phyloP scores from a whole-genome alignment of 352 stramenopile genomes.

The Phytopythium cucurbitacearum region DNA sequence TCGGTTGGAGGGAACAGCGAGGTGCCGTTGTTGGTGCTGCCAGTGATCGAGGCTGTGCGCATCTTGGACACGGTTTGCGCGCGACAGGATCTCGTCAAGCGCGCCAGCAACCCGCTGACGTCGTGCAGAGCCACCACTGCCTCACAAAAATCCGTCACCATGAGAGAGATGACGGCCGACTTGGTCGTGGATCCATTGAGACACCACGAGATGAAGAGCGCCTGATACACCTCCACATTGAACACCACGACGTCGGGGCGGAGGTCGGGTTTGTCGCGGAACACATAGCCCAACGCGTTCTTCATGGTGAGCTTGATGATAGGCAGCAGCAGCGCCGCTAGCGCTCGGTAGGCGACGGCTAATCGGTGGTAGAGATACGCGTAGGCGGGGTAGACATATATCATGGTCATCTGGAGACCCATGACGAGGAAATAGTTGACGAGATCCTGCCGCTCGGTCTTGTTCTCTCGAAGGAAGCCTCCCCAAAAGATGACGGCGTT shows the following conservation, averaged over 20 bases:
- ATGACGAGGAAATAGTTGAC: not conserved
- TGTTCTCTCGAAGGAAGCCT: slow-evolving; percentile 14
- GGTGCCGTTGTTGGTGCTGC: too few relatives aligned
- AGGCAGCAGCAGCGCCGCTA: slow-evolving; percentile 12
- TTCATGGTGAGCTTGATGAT: slow-evolving; percentile 19
- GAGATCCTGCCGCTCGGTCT: slow-evolving; percentile 9
- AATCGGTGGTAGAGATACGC: slow-evolving; percentile 16
- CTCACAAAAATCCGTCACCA: slow-evolving; percentile 16
- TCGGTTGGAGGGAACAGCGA: too few relatives aligned
- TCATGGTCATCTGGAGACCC: not conserved
- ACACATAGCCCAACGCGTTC: slow-evolving; percentile 17
- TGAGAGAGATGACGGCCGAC: slow-evolving; percentile 11
- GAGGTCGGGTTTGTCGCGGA: slow-evolving; percentile 11
- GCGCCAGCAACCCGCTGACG: not conserved
- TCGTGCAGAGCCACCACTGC: slow-evolving; percentile 7
- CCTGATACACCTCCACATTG: slow-evolving; percentile 22
- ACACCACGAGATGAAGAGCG: slow-evolving; percentile 19
- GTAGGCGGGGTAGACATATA: slow-evolving; percentile 19
- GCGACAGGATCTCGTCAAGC: too few relatives aligned
- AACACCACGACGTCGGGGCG: slow-evolving; percentile 17
- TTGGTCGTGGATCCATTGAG: slow-evolving; percentile 13
- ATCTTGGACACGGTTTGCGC: too few relatives aligned
- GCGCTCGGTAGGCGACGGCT: slow-evolving; percentile 1
- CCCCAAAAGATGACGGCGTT: slow-evolving; percentile 22
- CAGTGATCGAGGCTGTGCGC: not conserved